phyloP scores from a whole-genome alignment of 1,139 yeast genomes.

The Debaryomyces singareniensis region DNA sequence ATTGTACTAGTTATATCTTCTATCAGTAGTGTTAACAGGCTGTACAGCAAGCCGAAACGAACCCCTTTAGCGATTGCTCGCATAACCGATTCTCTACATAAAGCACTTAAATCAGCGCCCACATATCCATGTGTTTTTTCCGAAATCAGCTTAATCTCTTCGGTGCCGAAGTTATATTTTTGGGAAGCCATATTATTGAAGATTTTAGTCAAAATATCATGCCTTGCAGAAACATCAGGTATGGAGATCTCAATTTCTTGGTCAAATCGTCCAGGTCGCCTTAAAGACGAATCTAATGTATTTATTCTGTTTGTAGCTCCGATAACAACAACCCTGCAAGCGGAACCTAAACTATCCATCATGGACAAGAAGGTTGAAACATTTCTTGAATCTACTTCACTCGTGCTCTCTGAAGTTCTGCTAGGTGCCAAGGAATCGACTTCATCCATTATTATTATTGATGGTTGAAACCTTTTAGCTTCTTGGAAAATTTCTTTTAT shows the following conservation, averaged over 20 bases:
- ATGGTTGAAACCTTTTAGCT: conserved; percentile 78
- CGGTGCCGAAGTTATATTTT: conserved; percentile 49
- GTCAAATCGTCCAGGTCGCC: conserved; percentile 75
- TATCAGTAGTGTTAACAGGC: conserved; percentile 23
- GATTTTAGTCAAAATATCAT: conserved; percentile 57
- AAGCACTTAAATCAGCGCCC: conserved; percentile 85
- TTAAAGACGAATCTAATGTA: conserved; percentile 54
- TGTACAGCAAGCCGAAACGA: conserved; percentile 12
- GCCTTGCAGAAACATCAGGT: conserved; percentile 65
- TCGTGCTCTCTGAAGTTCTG: conserved; percentile 75
- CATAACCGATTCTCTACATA: conserved; percentile 86
- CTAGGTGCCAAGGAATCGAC: conserved; percentile 86
- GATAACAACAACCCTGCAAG: conserved; percentile 66
- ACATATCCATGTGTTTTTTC: conserved; percentile 54
- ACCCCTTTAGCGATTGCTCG: conserved; percentile 65
- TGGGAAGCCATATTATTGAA: conserved; percentile 50
- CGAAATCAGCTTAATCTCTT: conserved; percentile 55
- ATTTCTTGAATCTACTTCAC: conserved; percentile 83
- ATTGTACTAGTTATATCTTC: conserved; percentile 64
- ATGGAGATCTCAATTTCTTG: conserved; percentile 77
- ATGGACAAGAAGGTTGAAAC: conserved; percentile 82
- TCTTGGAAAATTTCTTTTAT: conserved; percentile 77
- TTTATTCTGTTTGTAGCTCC: conserved; percentile 82
- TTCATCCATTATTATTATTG: conserved; percentile 85
- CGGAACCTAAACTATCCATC: conserved; percentile 82